Evolutionary conservation across 2,329 filamentous ascomycete genomes (phyloP).

Genomic region (Paramyrothecium roridum): DNA sequence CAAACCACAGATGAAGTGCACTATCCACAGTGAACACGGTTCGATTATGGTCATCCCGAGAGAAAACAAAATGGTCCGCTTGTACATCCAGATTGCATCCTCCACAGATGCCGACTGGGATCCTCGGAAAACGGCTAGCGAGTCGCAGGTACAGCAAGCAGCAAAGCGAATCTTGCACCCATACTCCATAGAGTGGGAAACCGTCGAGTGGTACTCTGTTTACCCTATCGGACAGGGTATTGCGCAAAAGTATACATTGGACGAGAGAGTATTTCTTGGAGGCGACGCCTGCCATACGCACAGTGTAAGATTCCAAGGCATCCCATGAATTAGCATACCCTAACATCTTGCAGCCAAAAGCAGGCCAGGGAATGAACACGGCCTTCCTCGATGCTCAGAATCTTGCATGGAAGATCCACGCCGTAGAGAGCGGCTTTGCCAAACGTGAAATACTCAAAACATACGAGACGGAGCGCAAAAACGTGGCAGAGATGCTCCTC

Average conservation of each 20-base stretch:
- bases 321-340: neutral
- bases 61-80: constrained; percentile 64
- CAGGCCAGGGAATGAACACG: constrained; percentile 78
- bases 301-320: constrained; percentile 49
- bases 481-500: constrained; percentile 79
- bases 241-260: constrained; percentile 62
- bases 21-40: constrained; percentile 70
- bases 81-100: constrained; percentile 66
- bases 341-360: constrained; percentile 61
- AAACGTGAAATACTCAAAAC: constrained; percentile 72
- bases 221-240: constrained; percentile 76
- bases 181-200: constrained; percentile 65
- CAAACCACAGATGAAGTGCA: constrained; percentile 63
- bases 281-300: constrained; percentile 80
- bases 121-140: constrained; percentile 60
- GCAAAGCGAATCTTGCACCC: constrained; percentile 65
- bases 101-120: constrained; percentile 60
- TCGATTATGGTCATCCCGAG: constrained; percentile 79
- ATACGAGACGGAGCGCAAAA: constrained; percentile 82
- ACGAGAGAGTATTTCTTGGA: constrained; percentile 69
- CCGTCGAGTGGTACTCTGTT: constrained; percentile 71
- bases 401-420: constrained; percentile 93
- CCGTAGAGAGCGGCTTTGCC: constrained; percentile 81
- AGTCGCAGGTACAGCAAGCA: constrained; percentile 60
- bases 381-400: constrained; percentile 81